Percentiles rank a stretch among this genome's conserved stretches.
Conservation (phyloP, 1,284 basidiomycete genomes). For the Boletus albobrunnescens region DNA sequence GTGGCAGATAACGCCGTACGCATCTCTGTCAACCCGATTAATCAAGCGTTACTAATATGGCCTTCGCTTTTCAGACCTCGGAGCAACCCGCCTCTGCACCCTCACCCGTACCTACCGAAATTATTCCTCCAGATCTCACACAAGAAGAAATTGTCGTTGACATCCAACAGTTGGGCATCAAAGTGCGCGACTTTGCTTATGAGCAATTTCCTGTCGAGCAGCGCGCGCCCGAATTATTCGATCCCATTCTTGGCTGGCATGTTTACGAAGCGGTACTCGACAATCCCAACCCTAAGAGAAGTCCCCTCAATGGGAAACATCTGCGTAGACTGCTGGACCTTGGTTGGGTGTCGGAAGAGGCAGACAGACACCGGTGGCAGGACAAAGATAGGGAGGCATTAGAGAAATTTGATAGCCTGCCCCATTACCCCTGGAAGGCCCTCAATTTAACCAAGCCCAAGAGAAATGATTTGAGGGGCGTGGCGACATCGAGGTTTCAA, state of each 20-base stretch:
- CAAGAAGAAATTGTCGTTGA: conserved; percentile 34
- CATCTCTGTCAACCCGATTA: background rate
- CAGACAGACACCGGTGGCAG: conserved; percentile 39
- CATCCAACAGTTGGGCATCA: conserved; percentile 40
- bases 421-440: conserved; percentile 29
- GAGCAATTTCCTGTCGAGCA: conserved; percentile 17
- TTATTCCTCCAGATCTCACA: conserved; percentile 35
- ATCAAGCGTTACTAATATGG: background rate
- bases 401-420: conserved; percentile 34
- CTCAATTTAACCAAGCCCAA: conserved; percentile 25
- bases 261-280: conserved; percentile 30
- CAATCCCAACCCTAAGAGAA: conserved; percentile 30
- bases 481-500: conserved; percentile 29
- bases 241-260: conserved; percentile 36
- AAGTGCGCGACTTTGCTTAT: conserved; percentile 50
- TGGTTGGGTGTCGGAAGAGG: conserved; percentile 44
- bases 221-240: conserved; percentile 38
- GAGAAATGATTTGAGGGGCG: conserved; percentile 27
- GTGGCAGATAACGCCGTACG: conserved; percentile 28
- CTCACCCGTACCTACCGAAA: conserved; percentile 41
- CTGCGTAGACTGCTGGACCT: conserved; percentile 46
- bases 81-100: conserved; percentile 24
- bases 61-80: conserved; percentile 6
- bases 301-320: conserved; percentile 40
- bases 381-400: conserved; percentile 43